These are phyloP conservation scores for Podaxis sp. DNA, from an alignment of 768 basidiomycete species.

Conservation along the genomic window DNA sequence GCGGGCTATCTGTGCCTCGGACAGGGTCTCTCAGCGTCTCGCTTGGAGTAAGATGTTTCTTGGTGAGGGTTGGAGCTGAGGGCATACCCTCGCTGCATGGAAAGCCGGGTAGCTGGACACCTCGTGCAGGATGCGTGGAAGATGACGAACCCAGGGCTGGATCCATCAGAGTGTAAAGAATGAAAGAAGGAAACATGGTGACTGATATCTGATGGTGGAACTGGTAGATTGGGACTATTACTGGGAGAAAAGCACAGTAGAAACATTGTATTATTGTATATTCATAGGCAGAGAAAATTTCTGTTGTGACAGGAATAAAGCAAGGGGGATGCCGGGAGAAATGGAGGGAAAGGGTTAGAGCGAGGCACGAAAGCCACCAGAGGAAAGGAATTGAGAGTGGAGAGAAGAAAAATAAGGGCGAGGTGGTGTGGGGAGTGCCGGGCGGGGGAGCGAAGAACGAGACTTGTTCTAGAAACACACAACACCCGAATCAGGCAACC, in stretches of 20 bases:
- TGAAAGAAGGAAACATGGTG: neutral
- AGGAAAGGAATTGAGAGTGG: neutral
- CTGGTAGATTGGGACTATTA: neutral
- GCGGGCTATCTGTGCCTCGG: neutral
- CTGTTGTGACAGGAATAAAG: neutral
- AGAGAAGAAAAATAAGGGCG: neutral
- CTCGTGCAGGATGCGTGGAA: neutral
- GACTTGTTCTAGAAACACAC: slow-evolving; percentile 1
- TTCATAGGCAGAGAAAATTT: neutral
- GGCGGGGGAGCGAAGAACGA: neutral
- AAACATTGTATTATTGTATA: too few relatives aligned
- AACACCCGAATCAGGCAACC: slow-evolving; percentile 3
- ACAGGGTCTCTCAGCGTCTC: neutral
- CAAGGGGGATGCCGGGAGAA: neutral
- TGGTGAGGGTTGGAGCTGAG: neutral
- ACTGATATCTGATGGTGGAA: neutral
- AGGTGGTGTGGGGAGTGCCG: slow-evolving; percentile 1
- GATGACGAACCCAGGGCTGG: neutral
- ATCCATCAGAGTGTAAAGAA: neutral
- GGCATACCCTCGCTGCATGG: neutral
- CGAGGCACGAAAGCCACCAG: neutral
- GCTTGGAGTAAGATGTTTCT: neutral
- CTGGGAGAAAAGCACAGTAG: neutral
- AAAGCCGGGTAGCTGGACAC: neutral
- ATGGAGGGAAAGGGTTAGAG: neutral